Evolutionary conservation across 352 stramenopile genomes (phyloP), one percentile per base, ranked within the genome.

Genomic region (Globisporangium polare): DNA sequence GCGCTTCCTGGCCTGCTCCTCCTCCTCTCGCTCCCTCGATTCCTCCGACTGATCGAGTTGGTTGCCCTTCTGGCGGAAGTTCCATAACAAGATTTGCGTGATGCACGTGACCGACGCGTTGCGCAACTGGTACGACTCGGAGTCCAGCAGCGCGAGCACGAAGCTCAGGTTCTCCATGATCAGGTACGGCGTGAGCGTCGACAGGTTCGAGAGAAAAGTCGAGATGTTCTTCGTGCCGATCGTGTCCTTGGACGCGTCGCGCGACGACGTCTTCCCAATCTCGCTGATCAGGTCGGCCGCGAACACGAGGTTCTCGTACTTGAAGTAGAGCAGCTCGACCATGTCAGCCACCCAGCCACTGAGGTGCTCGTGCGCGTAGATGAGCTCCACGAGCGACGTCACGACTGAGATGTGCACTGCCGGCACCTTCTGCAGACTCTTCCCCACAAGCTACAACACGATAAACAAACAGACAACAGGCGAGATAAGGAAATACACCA

Each of bases 141-240:
- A 86, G 53, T 91, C 81, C 9, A 90, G 68, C 15, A 94, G 75
- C 5, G 77, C 80, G 33, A 94, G 64, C 37, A 94, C 77, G 31
- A 94, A 90, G 10, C 76, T 87, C 51, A 92, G 62, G 57, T 94
- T 92, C 9, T 79, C 80, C 58, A 89, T 83, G 50, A 92, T 83
- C 49, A 91, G 65, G 22, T 77, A 76, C 5, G 85, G 85, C 8
- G 77, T 89, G 3, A 80, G 71, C 1, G 73, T 86, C 15, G 85
- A 83, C 15, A 94, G 50, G 41, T 66, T 81, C 9, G 80, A 82
- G 9, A 94, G 66, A 46, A 91, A 94, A 33, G 72, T 85, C 42
- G 82, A 73, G 31, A 92, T 88, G 62, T 94, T 92, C 26, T 81
- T 78, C 15, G 78, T 89, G n/a, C 85, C 80, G 18, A 72, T 71